These are phyloP conservation scores for Talaromyces wortmannii DNA, from an alignment of 495 filamentous ascomycete genomes.

Conservation along the genomic window DNA sequence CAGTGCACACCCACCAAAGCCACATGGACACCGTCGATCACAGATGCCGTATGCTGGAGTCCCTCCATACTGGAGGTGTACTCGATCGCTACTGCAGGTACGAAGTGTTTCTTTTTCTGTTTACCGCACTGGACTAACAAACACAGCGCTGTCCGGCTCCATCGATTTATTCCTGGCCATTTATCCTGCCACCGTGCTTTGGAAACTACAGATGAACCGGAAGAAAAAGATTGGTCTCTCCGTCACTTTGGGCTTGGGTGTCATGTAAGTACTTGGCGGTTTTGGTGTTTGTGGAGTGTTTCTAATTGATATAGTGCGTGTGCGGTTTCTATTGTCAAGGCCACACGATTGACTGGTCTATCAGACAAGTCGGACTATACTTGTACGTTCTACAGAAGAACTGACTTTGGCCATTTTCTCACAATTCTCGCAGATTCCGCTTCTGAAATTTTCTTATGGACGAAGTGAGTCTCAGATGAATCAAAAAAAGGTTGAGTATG, in stretches of 20 bases:
- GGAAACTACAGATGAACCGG: conserved; percentile 30
- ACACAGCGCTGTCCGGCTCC: conserved; percentile 22
- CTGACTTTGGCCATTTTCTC: not conserved
- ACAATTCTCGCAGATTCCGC: conserved; percentile 16
- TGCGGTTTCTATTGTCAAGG: conserved; percentile 30
- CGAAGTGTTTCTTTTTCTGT: not conserved
- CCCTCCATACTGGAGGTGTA: conserved; percentile 26
- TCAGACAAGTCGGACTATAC: conserved; percentile 26
- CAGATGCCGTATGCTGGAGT: conserved; percentile 24
- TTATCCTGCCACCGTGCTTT: conserved; percentile 37
- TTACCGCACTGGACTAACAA: not conserved
- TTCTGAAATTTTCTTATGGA: conserved; percentile 37
- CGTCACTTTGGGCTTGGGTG: conserved; percentile 34
- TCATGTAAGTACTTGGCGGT: conserved; percentile 7
- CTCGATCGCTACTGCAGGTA: conserved; percentile 24
- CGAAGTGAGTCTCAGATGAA: conserved; percentile 18
- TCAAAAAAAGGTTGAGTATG: not conserved
- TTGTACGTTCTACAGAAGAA: conserved; percentile 15
- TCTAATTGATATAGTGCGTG: conserved; percentile 7
- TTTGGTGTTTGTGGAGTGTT: not conserved
- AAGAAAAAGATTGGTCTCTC: conserved; percentile 42
- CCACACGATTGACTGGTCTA: conserved; percentile 27
- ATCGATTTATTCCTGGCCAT: conserved; percentile 42
- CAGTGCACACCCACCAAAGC: conserved; percentile 32
- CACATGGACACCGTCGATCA: conserved; percentile 28